Base-by-base conservation (phyloP, 2,329 filamentous ascomycete species). In the Nigrospora osmanthi region DNA sequence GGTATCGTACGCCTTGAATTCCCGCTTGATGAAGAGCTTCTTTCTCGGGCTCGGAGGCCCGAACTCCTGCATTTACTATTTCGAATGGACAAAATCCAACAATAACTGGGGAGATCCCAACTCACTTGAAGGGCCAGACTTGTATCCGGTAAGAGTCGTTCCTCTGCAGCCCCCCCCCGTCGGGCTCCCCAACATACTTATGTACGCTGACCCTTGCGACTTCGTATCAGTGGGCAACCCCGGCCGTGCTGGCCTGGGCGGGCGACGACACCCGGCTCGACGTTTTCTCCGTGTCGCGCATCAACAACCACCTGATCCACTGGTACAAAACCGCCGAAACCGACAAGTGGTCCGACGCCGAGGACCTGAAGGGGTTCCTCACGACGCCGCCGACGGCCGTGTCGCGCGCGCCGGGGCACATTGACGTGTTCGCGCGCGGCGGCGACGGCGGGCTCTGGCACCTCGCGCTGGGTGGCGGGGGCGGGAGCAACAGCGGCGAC, bases 271-370 rank as follows among this genome's bases (percentile, higher is more conserved):
- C n/a, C 9, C 37, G 43, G 16, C n/a, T 45, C 9, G 43, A 45
- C 38, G 43, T 45, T 12, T 45, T 45, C 32, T 37, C 19, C 9
- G 17, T 45, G 5, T 33, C 37, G 33, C 17, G 32, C 10, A 14
- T 35, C 10, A 40, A 40, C 17, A 45, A 45, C 19, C 43, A 45
- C 37, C 37, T 45, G 15, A 4, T 45, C 31, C 43, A 45, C 43
- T 33, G 40, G 13, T 19, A 23, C 32, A 31, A 35, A 11, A 17
- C 35, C 10, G 14, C n/a, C 16, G 11, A 23, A 17, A 28, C 32
- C 11, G 36, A 38, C 17, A 28, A 2, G 19, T 45, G 37, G 37
- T 32, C 37, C 13, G 31, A 34, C 7, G 40, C 35, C 32, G 37
- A 45, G 23, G 43, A 45, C 23, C 38, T 45, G 30, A 14, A 11